Percentiles rank a stretch among this genome's conserved stretches.
Evolutionary conservation across 2,329 filamentous ascomycete species (phyloP).

Genomic region (Aotearoamyces nothofagi): DNA sequence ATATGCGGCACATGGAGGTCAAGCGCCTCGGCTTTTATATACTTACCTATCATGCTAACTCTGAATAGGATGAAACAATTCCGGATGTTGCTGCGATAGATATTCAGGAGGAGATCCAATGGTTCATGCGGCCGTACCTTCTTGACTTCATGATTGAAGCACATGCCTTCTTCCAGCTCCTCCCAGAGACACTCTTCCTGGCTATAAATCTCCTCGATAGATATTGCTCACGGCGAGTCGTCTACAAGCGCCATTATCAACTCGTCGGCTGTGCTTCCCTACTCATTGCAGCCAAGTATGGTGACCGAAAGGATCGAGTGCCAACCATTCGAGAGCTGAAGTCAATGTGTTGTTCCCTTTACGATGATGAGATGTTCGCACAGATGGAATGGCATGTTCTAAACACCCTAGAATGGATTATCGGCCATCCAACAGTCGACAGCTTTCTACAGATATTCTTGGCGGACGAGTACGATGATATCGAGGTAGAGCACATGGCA

Average conservation of each 20-base stretch:
- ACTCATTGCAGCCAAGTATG: slow-evolving; percentile 95
- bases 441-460: slow-evolving; percentile 82
- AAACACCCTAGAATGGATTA: slow-evolving; percentile 90
- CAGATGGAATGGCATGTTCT: slow-evolving; percentile 99
- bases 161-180: slow-evolving; percentile 82
- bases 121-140: slow-evolving; percentile 98
- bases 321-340: slow-evolving; percentile 93
- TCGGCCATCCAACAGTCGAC: slow-evolving; percentile 92
- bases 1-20: slow-evolving; percentile 90
- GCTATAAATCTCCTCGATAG: slow-evolving; percentile 93
- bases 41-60: slow-evolving; percentile 14
- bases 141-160: slow-evolving; percentile 98
- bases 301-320: slow-evolving; percentile 97
- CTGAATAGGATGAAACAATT: slow-evolving; percentile 58
- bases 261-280: slow-evolving; percentile 91
- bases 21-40: slow-evolving; percentile 7
- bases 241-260: slow-evolving; percentile 99
- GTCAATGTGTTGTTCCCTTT: slow-evolving; percentile 97
- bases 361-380: slow-evolving; percentile 98
- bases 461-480: slow-evolving; percentile 62
- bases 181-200: slow-evolving; percentile 90
- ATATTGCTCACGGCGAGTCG: slow-evolving; percentile 93
- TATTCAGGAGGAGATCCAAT: slow-evolving; percentile 97
- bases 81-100: slow-evolving; percentile 96
- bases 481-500: slow-evolving; percentile 87